Base-by-base conservation (phyloP, 495 filamentous ascomycete genomes). In the Penicillium soppii region DNA sequence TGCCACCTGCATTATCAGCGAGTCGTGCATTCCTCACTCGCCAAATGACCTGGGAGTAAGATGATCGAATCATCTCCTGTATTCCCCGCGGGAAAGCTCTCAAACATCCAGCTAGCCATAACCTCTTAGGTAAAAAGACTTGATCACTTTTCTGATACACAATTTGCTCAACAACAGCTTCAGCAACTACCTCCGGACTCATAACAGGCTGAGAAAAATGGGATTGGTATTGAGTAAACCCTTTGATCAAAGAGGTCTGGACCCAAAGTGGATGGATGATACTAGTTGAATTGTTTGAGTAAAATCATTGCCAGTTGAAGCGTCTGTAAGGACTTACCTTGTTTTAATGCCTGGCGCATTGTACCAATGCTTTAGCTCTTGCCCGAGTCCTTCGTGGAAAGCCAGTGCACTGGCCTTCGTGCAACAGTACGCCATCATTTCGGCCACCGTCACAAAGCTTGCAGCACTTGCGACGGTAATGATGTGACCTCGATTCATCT, bases 111-210 rank as follows among this genome's bases (percentile, higher is more conserved):
- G n/a, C n/a, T n/a, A n/a, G n/a, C n/a, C n/a, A n/a, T n/a, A n/a
- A n/a, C n/a, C n/a, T n/a, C n/a, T n/a, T n/a, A n/a, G n/a, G n/a
- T n/a, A n/a, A n/a, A n/a, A n/a, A n/a, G n/a, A n/a, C n/a, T n/a
- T n/a, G n/a, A n/a, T n/a, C n/a, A n/a, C n/a, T n/a, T n/a, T n/a
- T n/a, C n/a, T n/a, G n/a, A n/a, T n/a, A n/a, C n/a, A n/a, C 54
- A 19, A 86, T 74, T 58, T 81, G 69, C 43, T 73, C 62, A n/a
- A 79, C 75, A 23, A 86, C 72, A 16, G 64, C 77, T 61, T 82
- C 79, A 0, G 81, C 80, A 27, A 86, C 77, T 9, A 77, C 82
- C 55, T 78, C 77, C 10, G 77, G 75, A 41, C 76, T 68, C 51
- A 83, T 61, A 15, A 73, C 52, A 1, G 79, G 78, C 72, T 70